Evolutionary conservation across 2,329 filamentous ascomycete genomes (phyloP), one percentile per base, ranked within the genome.

Genomic region (Pestalotiopsis sp.): DNA sequence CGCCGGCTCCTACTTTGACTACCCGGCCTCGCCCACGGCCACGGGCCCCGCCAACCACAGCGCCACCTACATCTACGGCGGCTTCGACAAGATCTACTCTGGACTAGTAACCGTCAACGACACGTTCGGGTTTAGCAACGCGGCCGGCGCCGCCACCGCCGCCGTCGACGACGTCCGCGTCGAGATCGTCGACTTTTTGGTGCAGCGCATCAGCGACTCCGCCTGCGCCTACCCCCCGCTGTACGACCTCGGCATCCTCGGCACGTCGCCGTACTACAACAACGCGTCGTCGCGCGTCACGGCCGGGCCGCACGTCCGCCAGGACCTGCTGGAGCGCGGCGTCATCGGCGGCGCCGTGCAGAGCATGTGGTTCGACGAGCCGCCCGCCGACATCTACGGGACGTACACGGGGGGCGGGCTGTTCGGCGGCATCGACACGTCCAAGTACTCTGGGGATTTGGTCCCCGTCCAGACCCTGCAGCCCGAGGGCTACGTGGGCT

Each of bases 311-410:
- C 73, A 72, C 4, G 71, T 79, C 66, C 74, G 78, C 38, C 74
- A 77, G 60, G 73, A 78, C 59, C 74, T 79, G 2, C 74, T 75
- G 13, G 69, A 77, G 35, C 65, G 69, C 5, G 76, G 76, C 1
- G 61, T 66, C 22, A 75, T 78, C 57, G 70, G 68, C 5, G 73
- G 73, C 24, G 69, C 74, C 22, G 76, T 78, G 7, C 73, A 76
- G 71, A 70, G 70, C 4, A 74, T 79, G 72, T 80, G 78, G 77
- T 78, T 79, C 68, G 76, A 79, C 65, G 70, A 74, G 63, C 69
- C 73, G 10, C 72, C 74, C 6, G 67, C 66, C 3, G 70, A 70
- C 39, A 59, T 70, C 17, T 60, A 68, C 14, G 74, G 71, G 38
- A 73, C 74, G 11, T 75, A 73, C 64, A 74, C 71, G 0, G 78